Conservation (phyloP, 2,329 filamentous ascomycete species). For the Ilyonectria mors-panacis region DNA sequence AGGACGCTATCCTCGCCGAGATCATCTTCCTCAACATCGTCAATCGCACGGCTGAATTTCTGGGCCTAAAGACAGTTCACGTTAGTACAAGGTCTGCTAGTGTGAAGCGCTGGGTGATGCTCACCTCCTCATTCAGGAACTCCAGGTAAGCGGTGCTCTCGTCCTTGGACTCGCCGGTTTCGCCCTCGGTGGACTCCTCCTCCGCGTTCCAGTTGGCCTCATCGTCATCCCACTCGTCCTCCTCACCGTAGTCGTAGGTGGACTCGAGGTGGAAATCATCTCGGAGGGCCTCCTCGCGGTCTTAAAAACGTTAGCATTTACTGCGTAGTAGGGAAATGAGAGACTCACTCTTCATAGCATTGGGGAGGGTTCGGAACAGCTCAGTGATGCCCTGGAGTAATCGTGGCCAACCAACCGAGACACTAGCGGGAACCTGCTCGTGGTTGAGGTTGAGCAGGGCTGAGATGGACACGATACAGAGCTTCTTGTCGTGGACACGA, state of each 20-base stretch:
- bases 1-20: slow-evolving; percentile 93
- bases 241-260: slow-evolving; percentile 75
- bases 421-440: slow-evolving; percentile 89
- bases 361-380: slow-evolving; percentile 91
- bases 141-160: slow-evolving; percentile 96
- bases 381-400: slow-evolving; percentile 89
- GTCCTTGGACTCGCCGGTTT: slow-evolving; percentile 79
- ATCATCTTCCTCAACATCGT: slow-evolving; percentile 85
- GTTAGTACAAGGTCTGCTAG: slow-evolving; percentile 39
- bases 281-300: slow-evolving; percentile 91
- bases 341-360: slow-evolving; percentile 83
- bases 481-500: slow-evolving; percentile 97
- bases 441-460: slow-evolving; percentile 84
- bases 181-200: slow-evolving; percentile 78
- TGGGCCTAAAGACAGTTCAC: slow-evolving; percentile 73
- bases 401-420: slow-evolving; percentile 95
- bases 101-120: slow-evolving; percentile 37
- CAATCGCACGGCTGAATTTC: slow-evolving; percentile 81
- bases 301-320: slow-evolving; percentile 59
- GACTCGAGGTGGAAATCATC: slow-evolving; percentile 85
- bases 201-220: slow-evolving; percentile 86
- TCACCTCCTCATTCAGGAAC: slow-evolving; percentile 91
- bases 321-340: neutral
- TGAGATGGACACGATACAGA: slow-evolving; percentile 94
- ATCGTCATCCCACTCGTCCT: slow-evolving; percentile 87